Base-by-base conservation (phyloP, 805 yeast species). In the Candida boleticola region DNA sequence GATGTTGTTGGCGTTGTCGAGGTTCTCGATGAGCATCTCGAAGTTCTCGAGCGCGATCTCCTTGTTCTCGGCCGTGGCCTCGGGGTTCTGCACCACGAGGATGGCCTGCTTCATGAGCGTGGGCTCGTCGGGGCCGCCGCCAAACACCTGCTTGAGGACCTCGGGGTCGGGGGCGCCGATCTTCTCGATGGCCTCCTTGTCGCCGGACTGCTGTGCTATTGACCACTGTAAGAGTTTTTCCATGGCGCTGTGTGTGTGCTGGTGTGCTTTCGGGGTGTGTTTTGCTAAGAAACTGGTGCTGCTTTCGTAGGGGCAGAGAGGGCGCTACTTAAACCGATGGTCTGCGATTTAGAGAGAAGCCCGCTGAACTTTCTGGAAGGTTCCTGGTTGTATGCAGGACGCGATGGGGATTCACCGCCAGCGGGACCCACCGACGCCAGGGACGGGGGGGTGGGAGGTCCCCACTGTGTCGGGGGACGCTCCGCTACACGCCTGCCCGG, bases 141-240 rank as follows among this genome's bases (percentile, higher is more conserved):
- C 76, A 55, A 92, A 88, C 26, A 93, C 73, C 64, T 89, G 85
- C 10, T 85, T 80, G 36, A 93, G 65, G 44, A 83, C 66, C 54
- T 85, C 78, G n/a, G 93, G 88, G 60, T 89, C 95, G 16, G 89
- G 89, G 7, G 73, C 67, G 1, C 90, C 89, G 3, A 77, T 77
- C 47, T 71, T 77, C 3, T 66, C 76, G 39, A 74, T 74, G 1
- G 89, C 85, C 40, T 79, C 87, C 43, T 83, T 74, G 51, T 86
- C 92, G 10, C 82, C 83, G 6, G 83, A 74, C 44, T 89, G 76
- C 58, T 85, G 79, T 32, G 90, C 85, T 37, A 87, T 74, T 4
- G 97, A 89, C 99, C 99, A 92, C 52, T 89, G 87, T 48, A 92
- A 64, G 47, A 92, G 64, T 63, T 90, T 90, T 46, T 92, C 97